Base-by-base conservation (phyloP, 2,329 filamentous ascomycete genomes). In the Pseudogymnoascus sp. region DNA sequence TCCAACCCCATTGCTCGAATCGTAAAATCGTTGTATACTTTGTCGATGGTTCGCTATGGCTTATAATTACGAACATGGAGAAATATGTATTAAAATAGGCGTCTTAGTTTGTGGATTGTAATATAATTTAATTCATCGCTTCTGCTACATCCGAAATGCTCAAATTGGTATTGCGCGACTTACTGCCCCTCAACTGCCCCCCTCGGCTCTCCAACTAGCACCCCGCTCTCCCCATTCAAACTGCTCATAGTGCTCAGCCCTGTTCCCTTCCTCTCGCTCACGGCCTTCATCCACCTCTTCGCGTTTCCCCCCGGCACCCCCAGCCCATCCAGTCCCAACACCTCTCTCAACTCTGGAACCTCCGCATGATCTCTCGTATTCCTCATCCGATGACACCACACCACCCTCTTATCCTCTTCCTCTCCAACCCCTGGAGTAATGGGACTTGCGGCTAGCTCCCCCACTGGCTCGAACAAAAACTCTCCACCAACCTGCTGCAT, bases 361-460 rank as follows among this genome's bases (percentile, higher is more conserved):
- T 92, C 89, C 1, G 83, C 82, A 70, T 95, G 90, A 66, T 92
- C 90, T 57, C 90, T 77, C 11, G 89, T 93, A 62, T 84, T 89
- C 70, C 79, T 79, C 90, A 95, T 95, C 28, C 89, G 80, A 74
- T 93, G 89, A 68, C 87, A 92, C 90, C 90, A 95, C 1, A 83
- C 86, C 28, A 90, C 81, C 60, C 76, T 77, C 74, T 88, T 88
- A 68, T 82, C 77, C 25, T 62, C 63, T 22, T 43, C 22, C 12
- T 4, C 36, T 2, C 28, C 35, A 1, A 61, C 38, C 2, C 60
- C 36, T 2, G 65, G 63, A 1, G 61, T 37, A 18, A 67, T 64
- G 6, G 67, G 68, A 3, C 66, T 69, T 1, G 41, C 50, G 5
- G 43, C 38, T 4, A 58, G 25, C 33, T 36, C 60, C 5, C 63